A percentile compares a stretch with the other conserved stretches of the same genome.
Evolutionary conservation across 441 rosid genomes (phyloP).

Genomic region (Arabidopsis lyrata): DNA sequence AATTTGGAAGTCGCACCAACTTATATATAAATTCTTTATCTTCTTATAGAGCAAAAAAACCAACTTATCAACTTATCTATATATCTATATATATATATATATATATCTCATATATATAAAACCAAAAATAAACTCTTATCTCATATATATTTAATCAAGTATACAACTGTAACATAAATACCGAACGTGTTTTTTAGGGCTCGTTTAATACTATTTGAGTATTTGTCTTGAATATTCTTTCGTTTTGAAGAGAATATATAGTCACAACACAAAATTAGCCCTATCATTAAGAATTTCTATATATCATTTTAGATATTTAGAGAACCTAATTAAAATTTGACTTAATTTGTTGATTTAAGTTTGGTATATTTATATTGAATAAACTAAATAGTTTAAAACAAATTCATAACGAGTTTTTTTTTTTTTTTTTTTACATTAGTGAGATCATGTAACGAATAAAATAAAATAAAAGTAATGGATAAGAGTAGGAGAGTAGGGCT

Average conservation of each 20-base stretch:
- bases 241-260: background rate
- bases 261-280: background rate
- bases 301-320: background rate
- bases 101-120: background rate
- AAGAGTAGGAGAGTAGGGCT: constrained; percentile 16
- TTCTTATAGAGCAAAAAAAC: background rate
- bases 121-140: background rate
- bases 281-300: background rate
- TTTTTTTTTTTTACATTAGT: background rate
- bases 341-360: background rate
- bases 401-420: background rate
- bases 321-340: background rate
- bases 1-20: constrained; percentile 40
- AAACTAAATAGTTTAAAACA: background rate
- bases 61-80: no score
- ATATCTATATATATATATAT: no score
- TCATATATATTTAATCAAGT: background rate
- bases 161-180: background rate
- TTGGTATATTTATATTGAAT: background rate
- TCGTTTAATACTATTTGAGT: background rate
- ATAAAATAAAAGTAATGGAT: constrained; percentile 1
- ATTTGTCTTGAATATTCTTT: background rate
- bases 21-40: constrained; percentile 4
- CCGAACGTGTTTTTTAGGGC: background rate
- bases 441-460: constrained; percentile 4